phyloP scores from a whole-genome alignment of 768 basidiomycete genomes.

The Pulveroboletus sp. region DNA sequence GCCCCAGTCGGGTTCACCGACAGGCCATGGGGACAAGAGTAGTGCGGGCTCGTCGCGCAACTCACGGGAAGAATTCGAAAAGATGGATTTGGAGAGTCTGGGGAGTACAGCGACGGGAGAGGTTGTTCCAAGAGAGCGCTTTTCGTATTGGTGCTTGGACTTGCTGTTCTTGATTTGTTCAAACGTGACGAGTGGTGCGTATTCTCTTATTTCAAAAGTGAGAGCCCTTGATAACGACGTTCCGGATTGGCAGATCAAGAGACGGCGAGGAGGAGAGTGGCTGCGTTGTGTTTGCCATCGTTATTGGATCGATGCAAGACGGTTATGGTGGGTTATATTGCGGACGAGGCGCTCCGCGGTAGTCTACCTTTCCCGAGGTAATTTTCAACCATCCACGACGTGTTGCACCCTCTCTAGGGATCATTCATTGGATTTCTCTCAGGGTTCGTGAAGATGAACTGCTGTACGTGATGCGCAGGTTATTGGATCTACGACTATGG shows the following conservation, averaged over 20 bases:
- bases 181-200: slow-evolving; percentile 52
- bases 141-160: slow-evolving; percentile 92
- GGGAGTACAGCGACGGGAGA: slow-evolving; percentile 59
- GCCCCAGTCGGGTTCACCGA: slow-evolving; percentile 9
- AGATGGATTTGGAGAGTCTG: slow-evolving; percentile 35
- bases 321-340: slow-evolving; percentile 68
- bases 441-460: slow-evolving; percentile 89
- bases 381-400: not conserved
- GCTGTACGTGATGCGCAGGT: slow-evolving; percentile 73
- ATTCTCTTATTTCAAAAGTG: too few species aligned
- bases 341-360: slow-evolving; percentile 82
- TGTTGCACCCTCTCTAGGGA: too few species aligned
- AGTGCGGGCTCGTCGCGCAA: slow-evolving; percentile 6
- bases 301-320: slow-evolving; percentile 73
- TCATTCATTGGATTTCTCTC: not conserved
- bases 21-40: slow-evolving; percentile 1
- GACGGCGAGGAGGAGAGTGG: slow-evolving; percentile 56
- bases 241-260: slow-evolving; percentile 51
- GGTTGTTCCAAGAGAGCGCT: slow-evolving; percentile 70
- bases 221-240: not conserved
- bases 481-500: slow-evolving; percentile 70
- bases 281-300: slow-evolving; percentile 65
- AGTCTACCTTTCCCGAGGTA: slow-evolving; percentile 85
- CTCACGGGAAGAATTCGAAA: slow-evolving; percentile 31
- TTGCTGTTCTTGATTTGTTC: slow-evolving; percentile 79